Evolutionary conservation across 2,329 filamentous ascomycete genomes (phyloP), one percentile per base, ranked within the genome.

Genomic region (Pseudogymnoascus sp.): DNA sequence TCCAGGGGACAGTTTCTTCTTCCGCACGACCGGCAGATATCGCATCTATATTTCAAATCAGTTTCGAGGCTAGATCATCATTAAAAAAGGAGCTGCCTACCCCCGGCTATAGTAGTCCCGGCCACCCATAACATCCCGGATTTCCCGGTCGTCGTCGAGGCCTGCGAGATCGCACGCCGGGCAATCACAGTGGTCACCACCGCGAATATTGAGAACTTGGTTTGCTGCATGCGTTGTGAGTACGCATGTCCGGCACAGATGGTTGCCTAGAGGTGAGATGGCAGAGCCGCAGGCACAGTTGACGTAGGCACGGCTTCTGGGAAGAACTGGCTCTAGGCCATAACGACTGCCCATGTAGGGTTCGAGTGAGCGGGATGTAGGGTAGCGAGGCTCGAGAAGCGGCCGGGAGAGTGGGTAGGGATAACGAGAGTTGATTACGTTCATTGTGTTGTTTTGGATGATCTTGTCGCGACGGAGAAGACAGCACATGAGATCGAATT

Each of bases 101-200:
- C 46, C 46, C 6, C 46, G 8, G 10, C n/a, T 12, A 34, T 56
- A 56, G 46, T 56, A 56, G 46, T 10, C 25, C n/a, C 46, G 25
- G n/a, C 46, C n/a, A 18, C 25, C 46, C 8, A 56, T 34, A 31
- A 18, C 46, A 34, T 56, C 46, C 46, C 46, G 46, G 25, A 56
- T 34, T 12, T 56, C 46, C n/a, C 46, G 25, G 25, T 56, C 46
- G 23, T 56, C 46, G n/a, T 56, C 46, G 25, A 56, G 34, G 14
- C 34, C 59, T 10, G 59, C 18, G 34, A 60, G 59, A 25, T 37
- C 59, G 37, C 59, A 60, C 2, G 34, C 34, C n/a, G 34, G 59
- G 59, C 59, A 60, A 60, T 60, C 59, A 10, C 59, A 60, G 59
- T 60, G 59, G 23, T 60, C 59, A 12, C 59, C 59, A n/a, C 59